Evolutionary conservation across 306 rosid species (phyloP).

Genomic region (Cucurbita ficifolia): DNA sequence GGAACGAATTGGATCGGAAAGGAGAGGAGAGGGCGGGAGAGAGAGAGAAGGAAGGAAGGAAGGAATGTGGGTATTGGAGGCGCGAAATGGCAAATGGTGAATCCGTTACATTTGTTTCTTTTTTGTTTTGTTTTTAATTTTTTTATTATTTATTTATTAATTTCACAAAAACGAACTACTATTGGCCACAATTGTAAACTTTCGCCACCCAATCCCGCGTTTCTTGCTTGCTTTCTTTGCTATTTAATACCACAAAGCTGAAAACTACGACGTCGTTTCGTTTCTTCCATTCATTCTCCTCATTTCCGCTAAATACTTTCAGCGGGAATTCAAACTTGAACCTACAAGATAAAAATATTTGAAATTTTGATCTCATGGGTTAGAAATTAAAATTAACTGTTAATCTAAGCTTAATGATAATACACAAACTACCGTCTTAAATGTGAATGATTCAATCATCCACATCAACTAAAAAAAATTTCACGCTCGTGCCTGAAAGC

Average conservation of each 20-base stretch:
- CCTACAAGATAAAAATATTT: not conserved
- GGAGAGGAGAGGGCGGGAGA: not conserved
- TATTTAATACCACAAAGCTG: not conserved
- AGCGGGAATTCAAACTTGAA: not conserved
- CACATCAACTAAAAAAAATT: no score
- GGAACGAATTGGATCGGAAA: not conserved
- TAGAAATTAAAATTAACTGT: no score
- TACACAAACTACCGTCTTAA: no score
- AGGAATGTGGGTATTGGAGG: conserved; percentile 2
- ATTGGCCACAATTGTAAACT: conserved; percentile 1
- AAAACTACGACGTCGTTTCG: not conserved
- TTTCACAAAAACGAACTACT: no score
- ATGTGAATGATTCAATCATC: no score
- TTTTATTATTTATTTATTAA: no score
- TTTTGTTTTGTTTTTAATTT: not conserved
- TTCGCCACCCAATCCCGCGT: conserved; percentile 22
- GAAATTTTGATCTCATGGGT: no score
- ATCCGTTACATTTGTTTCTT: conserved; percentile 22
- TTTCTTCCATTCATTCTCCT: no score
- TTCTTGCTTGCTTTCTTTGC: not conserved
- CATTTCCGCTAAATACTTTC: not conserved
- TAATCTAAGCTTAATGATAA: no score
- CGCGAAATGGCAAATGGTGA: conserved; percentile 24
- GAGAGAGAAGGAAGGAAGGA: not conserved
- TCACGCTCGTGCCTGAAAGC: no score